Evolutionary conservation across 139 green algal species (phyloP).

Genomic region (Trebouxia sp.): DNA sequence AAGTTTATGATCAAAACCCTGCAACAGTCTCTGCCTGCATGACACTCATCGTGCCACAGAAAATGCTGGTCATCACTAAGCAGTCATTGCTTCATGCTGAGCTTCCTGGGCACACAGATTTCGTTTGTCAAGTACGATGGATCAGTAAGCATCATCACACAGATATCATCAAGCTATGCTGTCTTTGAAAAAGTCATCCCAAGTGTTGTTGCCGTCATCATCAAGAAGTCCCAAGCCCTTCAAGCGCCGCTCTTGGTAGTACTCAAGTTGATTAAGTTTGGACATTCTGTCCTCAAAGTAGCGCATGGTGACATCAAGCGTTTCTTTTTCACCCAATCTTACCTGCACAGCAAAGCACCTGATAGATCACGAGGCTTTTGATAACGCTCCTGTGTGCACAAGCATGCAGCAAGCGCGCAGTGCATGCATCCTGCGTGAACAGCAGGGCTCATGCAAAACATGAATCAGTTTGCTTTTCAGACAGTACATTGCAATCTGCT

Average conservation of each 20-base stretch:
- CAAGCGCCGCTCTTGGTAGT: slow-evolving; percentile 82
- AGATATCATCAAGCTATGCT: slow-evolving; percentile 53
- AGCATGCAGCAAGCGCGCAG: not conserved
- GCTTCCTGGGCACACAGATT: too few species aligned
- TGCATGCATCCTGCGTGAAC: not conserved
- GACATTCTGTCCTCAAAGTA: slow-evolving; percentile 76
- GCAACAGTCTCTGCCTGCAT: too few species aligned
- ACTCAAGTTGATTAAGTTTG: slow-evolving; percentile 73
- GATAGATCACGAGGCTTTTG: not conserved
- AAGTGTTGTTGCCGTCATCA: slow-evolving; percentile 73
- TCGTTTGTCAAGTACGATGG: too few species aligned
- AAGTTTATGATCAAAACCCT: too few species aligned
- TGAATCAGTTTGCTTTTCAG: too few species aligned
- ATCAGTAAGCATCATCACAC: too few species aligned
- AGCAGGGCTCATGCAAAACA: too few species aligned
- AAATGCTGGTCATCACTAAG: too few species aligned
- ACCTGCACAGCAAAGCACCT: slow-evolving; percentile 44
- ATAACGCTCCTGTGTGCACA: not conserved
- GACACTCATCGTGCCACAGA: too few species aligned
- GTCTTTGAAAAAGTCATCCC: slow-evolving; percentile 74
- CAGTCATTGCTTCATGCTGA: too few species aligned
- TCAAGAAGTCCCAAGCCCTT: slow-evolving; percentile 84
- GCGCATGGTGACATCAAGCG: slow-evolving; percentile 62
- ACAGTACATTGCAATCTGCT: too few species aligned
- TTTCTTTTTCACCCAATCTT: slow-evolving; percentile 78